Evolutionary conservation across 2,329 filamentous ascomycete species (phyloP).

Genomic region (Fonsecaea nubica): DNA sequence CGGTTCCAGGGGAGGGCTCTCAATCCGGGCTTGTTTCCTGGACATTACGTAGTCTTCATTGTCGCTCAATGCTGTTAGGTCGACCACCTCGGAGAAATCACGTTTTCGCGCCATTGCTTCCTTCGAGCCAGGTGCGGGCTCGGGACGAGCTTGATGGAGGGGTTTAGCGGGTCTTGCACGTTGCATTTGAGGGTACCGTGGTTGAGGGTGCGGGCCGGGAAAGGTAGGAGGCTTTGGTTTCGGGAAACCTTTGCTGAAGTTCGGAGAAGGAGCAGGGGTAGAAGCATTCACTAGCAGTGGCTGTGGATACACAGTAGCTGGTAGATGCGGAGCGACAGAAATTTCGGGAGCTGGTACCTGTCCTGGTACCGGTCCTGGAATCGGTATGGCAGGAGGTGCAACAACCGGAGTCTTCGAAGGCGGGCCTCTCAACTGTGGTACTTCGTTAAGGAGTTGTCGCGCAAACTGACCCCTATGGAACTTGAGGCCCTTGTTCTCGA

Average conservation of each 20-base stretch:
- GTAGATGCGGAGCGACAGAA: not conserved
- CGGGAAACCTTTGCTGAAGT: not conserved
- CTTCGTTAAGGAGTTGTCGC: constrained; percentile 51
- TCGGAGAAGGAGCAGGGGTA: not conserved
- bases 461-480: constrained; percentile 63
- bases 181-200: constrained; percentile 1
- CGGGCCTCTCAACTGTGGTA: constrained; percentile 41
- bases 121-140: constrained; percentile 51
- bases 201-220: not conserved
- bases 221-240: not conserved
- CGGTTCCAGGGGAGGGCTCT: constrained; percentile 31
- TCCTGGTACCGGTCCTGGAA: not conserved
- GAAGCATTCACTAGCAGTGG: not conserved
- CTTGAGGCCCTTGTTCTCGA: constrained; percentile 58
- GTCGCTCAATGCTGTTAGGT: constrained; percentile 57
- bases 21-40: constrained; percentile 36
- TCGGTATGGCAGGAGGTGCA: not conserved
- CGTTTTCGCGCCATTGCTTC: constrained; percentile 63
- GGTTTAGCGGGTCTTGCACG: not conserved
- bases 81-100: constrained; percentile 61
- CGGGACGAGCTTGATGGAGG: constrained; percentile 21
- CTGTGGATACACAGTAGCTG: not conserved
- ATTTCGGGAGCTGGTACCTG: not conserved
- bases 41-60: constrained; percentile 52
- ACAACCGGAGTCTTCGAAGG: constrained; percentile 6